Evolutionary conservation across 768 basidiomycete genomes (phyloP), one percentile per base, ranked within the genome.

Genomic region (Tricholoma matsutake): DNA sequence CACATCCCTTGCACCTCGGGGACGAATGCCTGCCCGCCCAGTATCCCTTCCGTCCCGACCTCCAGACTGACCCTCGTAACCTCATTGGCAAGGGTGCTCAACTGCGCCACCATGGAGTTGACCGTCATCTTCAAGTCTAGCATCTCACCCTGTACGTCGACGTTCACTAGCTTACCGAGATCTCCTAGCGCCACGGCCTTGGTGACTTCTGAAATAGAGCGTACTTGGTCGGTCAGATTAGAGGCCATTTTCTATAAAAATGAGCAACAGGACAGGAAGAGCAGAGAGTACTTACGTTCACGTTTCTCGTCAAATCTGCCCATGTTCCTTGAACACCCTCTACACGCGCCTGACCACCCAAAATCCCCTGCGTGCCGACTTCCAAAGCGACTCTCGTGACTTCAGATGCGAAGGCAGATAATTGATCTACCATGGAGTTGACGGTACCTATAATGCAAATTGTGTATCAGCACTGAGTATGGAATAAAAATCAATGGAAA

Each of bases 61-160:
- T 97, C 96, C 64, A 97, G 79, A 41, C 88, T 89, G 16, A 98
- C 96, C 61, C 94, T 82, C 13, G 92, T 94, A n/a, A 96, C 94
- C 67, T 92, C 89, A 54, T 85, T 88, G 1, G 88, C 89, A 4
- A 92, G 76, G 0, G 86, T 89, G 20, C 82, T 86, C 34, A 93
- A 72, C 68, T 90, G 87, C 20, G 86, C 94, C 81, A 77, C 96
- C 96, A 78, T 94, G 76, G 67, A 94, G 85, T 80, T 96, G 83
- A 78, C 93, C 1, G 94, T 98, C 72, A 89, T 81, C 75, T 92
- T 91, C 74, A 92, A 73, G 67, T 94, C 91, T 22, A 94, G 83
- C 85, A 98, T 95, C 77, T 98, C 96, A 49, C 95, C 95, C 67
- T 94, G 89, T 13, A 95, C 95, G 66, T 96, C 92, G 59, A 96